Base-by-base conservation (phyloP, 2,329 filamentous ascomycete species). In the Teratosphaeria gauchensis region DNA sequence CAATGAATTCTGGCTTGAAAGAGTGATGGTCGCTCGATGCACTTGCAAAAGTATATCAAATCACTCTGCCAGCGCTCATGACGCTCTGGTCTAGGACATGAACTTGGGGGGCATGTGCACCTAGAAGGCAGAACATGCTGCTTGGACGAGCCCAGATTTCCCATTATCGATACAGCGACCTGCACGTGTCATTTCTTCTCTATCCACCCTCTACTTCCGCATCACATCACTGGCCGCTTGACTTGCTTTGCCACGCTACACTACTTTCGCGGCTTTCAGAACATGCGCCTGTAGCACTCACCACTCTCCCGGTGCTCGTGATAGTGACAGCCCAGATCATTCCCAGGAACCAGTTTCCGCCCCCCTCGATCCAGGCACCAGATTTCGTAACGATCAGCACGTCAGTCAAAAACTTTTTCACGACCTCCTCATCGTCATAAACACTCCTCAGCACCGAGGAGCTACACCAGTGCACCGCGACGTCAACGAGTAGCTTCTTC, bases 281-380 rank as follows among this genome's bases (percentile, higher is more conserved):
- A 55, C 31, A 55, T 35, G 7, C n/a, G 4, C 30, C 51, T 42
- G 21, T 56, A 59, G 21, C 57, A 59, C 42, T 35, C 31, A 6
- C 28, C 38, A 21, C 35, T 48, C 16, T 19, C 46, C 16, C 33
- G 32, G 48, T 59, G 57, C 38, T 59, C 57, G 53, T 59, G 57
- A 33, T 59, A 59, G 6, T 28, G 11, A 52, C 57, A 59, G 5
- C 24, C 21, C 6, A 21, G 4, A 16, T 31, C 5, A 32, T 21
- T 28, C 52, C 24, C n/a, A 19, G 21, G 32, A 5, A 54, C n/a
- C 35, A 24, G 16, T 4, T 32, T 19, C 4, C 1, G 12, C 11
- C 2, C 11, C 2, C 35, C 9, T 35, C 3, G 8, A 38, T 31
- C 51, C 6, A 16, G 8, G 11, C 11, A 5, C 12, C 52, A 2